Conservation (phyloP, 495 filamentous ascomycete species). For the Penicillium ochrochloron region DNA sequence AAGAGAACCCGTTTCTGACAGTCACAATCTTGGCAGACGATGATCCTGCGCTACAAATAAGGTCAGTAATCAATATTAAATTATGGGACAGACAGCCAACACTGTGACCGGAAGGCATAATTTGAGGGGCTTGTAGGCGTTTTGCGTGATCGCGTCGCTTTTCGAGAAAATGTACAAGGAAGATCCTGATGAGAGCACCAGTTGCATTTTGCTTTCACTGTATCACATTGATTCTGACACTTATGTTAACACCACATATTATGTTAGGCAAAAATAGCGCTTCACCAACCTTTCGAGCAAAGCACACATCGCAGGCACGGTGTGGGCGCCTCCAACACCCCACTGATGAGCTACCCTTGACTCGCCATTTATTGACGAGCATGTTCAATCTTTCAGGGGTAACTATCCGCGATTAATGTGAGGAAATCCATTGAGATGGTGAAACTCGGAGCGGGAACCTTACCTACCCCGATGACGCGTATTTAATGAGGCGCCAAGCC, state of each 20-base stretch:
- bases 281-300: neutral
- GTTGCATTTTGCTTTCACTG: neutral
- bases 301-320: neutral
- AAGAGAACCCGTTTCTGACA: neutral
- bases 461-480: neutral
- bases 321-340: neutral
- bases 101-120: neutral
- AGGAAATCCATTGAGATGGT: neutral
- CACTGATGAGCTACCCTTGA: neutral
- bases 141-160: neutral
- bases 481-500: neutral
- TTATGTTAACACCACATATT: neutral
- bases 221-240: neutral
- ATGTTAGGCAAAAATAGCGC: neutral
- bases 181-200: neutral
- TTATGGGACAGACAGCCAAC: neutral
- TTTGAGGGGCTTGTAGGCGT: neutral
- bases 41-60: neutral
- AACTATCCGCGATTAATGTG: neutral
- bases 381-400: neutral
- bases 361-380: neutral
- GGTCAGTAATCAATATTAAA: neutral
- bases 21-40: neutral
- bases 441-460: no score
- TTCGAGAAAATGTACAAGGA: neutral